A percentile compares a stretch with the other conserved stretches of the same genome.
Evolutionary conservation across 495 filamentous ascomycete species (phyloP).

Genomic region (Amniculicola lignicola): DNA sequence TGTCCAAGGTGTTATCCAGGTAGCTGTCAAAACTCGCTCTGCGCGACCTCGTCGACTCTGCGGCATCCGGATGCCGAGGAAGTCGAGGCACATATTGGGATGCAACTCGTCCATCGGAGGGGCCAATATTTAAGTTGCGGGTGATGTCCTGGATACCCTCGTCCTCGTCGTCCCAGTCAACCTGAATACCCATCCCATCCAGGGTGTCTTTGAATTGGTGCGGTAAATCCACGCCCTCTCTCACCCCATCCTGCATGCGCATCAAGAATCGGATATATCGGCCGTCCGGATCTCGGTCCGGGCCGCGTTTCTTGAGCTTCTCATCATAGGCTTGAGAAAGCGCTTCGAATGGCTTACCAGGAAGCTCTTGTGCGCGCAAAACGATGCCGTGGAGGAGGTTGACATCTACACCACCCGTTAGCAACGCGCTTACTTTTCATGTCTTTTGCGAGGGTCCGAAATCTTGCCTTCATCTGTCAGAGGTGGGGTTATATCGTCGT

Average conservation of each 20-base stretch:
- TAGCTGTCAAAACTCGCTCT: constrained; percentile 58
- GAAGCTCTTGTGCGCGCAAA: constrained; percentile 62
- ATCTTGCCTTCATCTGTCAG: constrained; percentile 60
- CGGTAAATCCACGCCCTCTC: constrained; percentile 48
- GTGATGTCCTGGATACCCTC: constrained; percentile 43
- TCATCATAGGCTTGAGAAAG: constrained; percentile 78
- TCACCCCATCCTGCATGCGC: constrained; percentile 63
- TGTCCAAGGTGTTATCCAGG: constrained; percentile 45
- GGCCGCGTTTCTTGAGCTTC: constrained; percentile 62
- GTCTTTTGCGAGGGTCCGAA: background rate
- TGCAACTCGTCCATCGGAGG: background rate
- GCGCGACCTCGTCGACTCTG: constrained; percentile 35
- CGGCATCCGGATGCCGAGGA: no score
- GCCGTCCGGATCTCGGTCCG: constrained; percentile 67
- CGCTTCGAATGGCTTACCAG: constrained; percentile 69
- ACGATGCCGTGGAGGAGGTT: constrained; percentile 74
- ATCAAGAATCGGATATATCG: constrained; percentile 75
- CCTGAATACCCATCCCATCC: constrained; percentile 62
- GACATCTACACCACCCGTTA: constrained; percentile 61
- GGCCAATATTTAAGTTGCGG: constrained; percentile 25
- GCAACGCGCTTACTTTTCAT: background rate
- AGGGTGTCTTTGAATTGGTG: constrained; percentile 66
- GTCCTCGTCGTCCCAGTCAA: constrained; percentile 55
- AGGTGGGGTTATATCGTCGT: constrained; percentile 4
- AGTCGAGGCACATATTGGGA: no score